phyloP scores from a whole-genome alignment of 345 rosid species.

The Balakata baccata region DNA sequence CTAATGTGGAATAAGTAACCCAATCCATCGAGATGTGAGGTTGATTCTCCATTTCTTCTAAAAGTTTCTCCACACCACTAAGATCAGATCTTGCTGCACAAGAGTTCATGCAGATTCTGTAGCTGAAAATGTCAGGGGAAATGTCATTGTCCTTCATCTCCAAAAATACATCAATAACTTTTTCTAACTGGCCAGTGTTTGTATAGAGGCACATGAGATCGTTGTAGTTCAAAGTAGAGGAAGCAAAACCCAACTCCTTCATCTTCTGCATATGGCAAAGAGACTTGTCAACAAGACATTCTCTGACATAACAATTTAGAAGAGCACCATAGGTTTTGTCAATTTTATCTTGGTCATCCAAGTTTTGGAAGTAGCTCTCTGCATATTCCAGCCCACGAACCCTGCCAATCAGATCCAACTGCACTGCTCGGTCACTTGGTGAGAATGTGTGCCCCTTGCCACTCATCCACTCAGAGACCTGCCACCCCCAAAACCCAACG shows the following conservation, averaged over 20 bases:
- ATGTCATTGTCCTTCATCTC: constrained; percentile 44
- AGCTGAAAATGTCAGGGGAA: constrained; percentile 40
- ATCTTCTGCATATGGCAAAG: constrained; percentile 38
- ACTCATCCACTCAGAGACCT: constrained; percentile 48
- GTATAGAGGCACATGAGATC: constrained; percentile 40
- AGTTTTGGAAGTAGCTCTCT: constrained; percentile 36
- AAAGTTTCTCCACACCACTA: constrained; percentile 33
- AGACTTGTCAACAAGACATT: constrained; percentile 40
- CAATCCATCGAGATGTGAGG: constrained; percentile 40
- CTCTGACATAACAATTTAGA: constrained; percentile 42
- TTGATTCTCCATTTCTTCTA: constrained; percentile 37
- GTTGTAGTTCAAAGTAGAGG: constrained; percentile 31
- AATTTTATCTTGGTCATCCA: constrained; percentile 29
- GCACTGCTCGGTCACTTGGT: constrained; percentile 34
- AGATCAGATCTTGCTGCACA: constrained; percentile 35
- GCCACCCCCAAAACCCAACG: constrained; percentile 17
- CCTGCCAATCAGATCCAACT: constrained; percentile 44
- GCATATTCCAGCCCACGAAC: constrained; percentile 41
- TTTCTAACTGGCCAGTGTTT: constrained; percentile 31
- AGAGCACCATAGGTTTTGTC: constrained; percentile 46
- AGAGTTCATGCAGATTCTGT: constrained; percentile 40
- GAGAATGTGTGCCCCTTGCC: constrained; percentile 18
- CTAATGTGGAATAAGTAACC: constrained; percentile 34
- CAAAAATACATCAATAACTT: constrained; percentile 32
- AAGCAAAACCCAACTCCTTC: constrained; percentile 37